A percentile compares a stretch with the other conserved stretches of the same genome.
Evolutionary conservation across 495 filamentous ascomycete genomes (phyloP).

Genomic region (Hyaloscypha variabilis): DNA sequence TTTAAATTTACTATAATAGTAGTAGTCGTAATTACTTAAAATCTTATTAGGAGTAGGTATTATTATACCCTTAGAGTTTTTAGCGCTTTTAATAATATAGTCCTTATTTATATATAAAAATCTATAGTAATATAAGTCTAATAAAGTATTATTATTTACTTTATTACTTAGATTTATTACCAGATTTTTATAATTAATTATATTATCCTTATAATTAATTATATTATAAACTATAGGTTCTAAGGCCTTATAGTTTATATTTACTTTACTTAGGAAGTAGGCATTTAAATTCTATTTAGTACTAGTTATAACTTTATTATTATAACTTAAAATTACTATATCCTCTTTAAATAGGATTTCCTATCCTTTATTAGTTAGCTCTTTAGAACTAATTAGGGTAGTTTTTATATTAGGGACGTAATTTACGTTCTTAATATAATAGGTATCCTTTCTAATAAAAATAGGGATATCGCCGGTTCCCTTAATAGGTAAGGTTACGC

Average conservation of each 20-base stretch:
- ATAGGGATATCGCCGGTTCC: conserved; percentile 18
- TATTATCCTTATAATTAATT: conserved; percentile 14
- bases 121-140: not conserved
- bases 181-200: conserved; percentile 6
- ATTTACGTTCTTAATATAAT: conserved; percentile 13
- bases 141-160: not conserved
- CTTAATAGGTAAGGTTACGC: conserved; percentile 4
- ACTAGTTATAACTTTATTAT: not conserved
- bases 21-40: conserved; percentile 1
- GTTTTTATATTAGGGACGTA: conserved; percentile 11
- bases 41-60: not conserved
- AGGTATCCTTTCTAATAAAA: not conserved
- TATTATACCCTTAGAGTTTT: not conserved
- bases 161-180: not conserved
- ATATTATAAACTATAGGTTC: too few relatives aligned
- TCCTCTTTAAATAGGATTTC: conserved; percentile 6
- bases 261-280: too few relatives aligned
- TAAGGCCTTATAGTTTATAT: too few relatives aligned
- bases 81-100: conserved; percentile 12
- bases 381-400: conserved; percentile 17
- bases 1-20: too few relatives aligned
- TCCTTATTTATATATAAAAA: conserved; percentile 11
- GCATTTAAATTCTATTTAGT: conserved; percentile 12
- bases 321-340: conserved; percentile 2
- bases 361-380: conserved; percentile 19